Base-by-base conservation (phyloP, 2,329 filamentous ascomycete species). In the Aureobasidium sp. region DNA sequence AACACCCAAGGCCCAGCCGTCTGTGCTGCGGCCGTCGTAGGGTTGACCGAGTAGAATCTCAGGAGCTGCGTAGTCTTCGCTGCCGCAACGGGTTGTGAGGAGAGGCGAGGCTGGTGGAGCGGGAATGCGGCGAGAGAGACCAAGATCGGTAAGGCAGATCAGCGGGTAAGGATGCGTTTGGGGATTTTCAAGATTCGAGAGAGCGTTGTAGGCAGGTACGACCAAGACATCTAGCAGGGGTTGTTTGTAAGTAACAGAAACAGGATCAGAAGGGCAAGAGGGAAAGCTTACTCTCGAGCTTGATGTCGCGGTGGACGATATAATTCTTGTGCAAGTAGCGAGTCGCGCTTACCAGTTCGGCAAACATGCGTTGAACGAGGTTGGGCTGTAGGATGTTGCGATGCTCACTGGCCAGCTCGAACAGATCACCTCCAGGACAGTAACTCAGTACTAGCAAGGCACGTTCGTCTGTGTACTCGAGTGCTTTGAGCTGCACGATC, bases 291-390 rank as follows among this genome's bases (percentile, higher is more conserved):
- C 90, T 99, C 80, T 99, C 94, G 63, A 99, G 86, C 77, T 99
- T 99, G 75, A 99, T 95, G 74, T 99, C 94, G 64, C 94, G 86
- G 73, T 99, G 94, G 60, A 97, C 93, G 71, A 99, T 96, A 67
- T 85, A 87, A 69, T 89, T 81, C 60, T 84, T 80, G 74, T 99
- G 94, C 53, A 99, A 79, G 77, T 97, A 97, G 63, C 82, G 84
- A 39, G 96, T 87, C 0, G 93, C 94, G 64, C 84, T 87, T 27
- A 97, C 87, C 65, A 97, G 75, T 74, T 99, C 94, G 15, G 92
- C 83, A 74, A 97, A 97, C 62, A 97, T 91, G 57, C 94, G 85
- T 66, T 90, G 84, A 53, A 97, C 81, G 49, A 97, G 77, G 1
- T 78, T 71, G 0, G 90, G 84, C 4, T 82, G 85, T 52, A 97